phyloP scores from a whole-genome alignment of 192 early-diverging fungal species.

The Paraglomus occultum region DNA sequence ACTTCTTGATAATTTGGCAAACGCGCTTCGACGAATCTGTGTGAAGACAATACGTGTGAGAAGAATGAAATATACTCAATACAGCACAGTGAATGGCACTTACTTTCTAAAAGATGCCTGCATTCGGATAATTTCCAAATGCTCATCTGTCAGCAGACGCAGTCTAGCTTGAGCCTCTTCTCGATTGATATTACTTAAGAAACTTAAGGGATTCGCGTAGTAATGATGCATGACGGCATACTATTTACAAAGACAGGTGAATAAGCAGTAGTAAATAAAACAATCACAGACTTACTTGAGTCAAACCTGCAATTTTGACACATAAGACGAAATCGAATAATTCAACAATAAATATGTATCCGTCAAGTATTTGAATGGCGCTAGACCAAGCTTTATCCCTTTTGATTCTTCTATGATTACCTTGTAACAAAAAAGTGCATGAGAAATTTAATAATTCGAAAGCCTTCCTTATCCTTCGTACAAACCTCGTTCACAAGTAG shows the following conservation, averaged over 20 bases:
- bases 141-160: constrained; percentile 46
- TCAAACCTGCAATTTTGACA: constrained; percentile 64
- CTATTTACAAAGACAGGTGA: constrained; percentile 35
- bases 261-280: background rate
- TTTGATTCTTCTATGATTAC: constrained; percentile 54
- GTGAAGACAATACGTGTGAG: background rate
- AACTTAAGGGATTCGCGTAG: constrained; percentile 80
- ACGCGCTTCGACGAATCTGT: background rate
- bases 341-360: constrained; percentile 79
- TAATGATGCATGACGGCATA: constrained; percentile 86
- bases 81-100: constrained; percentile 33
- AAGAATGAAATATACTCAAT: background rate
- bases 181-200: constrained; percentile 45
- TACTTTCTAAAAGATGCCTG: constrained; percentile 62
- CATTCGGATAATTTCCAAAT: constrained; percentile 68
- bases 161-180: constrained; percentile 31
- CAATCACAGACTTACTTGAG: background rate
- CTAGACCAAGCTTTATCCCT: constrained; percentile 62
- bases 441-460: too few relatives aligned
- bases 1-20: constrained; percentile 35
- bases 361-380: constrained; percentile 72
- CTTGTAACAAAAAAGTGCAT: constrained; percentile 37
- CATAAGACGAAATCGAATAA: constrained; percentile 76
- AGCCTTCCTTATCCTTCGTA: too few relatives aligned
- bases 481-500: constrained; percentile 58